Base-by-base conservation (phyloP, 2,329 filamentous ascomycete genomes). In the Rosellinia necatrix region DNA sequence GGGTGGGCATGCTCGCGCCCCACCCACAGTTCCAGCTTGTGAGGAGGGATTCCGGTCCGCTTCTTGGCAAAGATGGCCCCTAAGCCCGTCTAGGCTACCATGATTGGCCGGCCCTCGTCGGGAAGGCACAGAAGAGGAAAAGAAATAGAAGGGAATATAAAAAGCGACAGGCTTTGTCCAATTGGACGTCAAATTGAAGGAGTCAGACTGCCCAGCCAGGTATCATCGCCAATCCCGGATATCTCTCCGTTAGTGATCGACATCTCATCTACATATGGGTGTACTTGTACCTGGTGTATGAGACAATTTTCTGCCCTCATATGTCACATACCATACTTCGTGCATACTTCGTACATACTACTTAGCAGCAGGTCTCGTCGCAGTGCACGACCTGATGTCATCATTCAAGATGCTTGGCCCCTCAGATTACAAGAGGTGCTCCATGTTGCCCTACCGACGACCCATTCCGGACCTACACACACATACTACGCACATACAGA, bases 41-140 rank as follows among this genome's bases (percentile, higher is more conserved):
- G 6, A 49, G 46, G 46, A 41, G 53, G 54, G 49, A 53, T 49
- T 57, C 38, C 42, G 43, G 50, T 30, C 44, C 50, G 25, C 29
- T 35, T 15, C 49, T 53, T 55, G 29, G 51, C 46, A 17, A n/a
- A n/a, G n/a, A n/a, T n/a, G n/a, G n/a, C n/a, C n/a, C n/a, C n/a
- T n/a, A n/a, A n/a, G n/a, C n/a, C n/a, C n/a, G 35, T 13, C 5
- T 34, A 15, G 35, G n/a, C 42, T 27, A 6, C 12, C 7, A 48
- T 56, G 17, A 59, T 59, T 56, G 56, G 56, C 22, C 38, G 49
- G 37, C 22, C 32, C n/a, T 13, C 22, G 8, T 29, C 19, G 34
- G 53, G 32, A 17, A 34, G 30, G 32, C 27, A 49, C 56, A 10
- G 35, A 59, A 53, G 42, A 59, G 49, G 57, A 46, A 53, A 57